Percentiles rank a stretch among this genome's conserved stretches.
These are phyloP conservation scores for Lodderomyces pseudojiufengensis DNA, from an alignment of 1,139 yeast genomes.

Conservation along the genomic window DNA sequence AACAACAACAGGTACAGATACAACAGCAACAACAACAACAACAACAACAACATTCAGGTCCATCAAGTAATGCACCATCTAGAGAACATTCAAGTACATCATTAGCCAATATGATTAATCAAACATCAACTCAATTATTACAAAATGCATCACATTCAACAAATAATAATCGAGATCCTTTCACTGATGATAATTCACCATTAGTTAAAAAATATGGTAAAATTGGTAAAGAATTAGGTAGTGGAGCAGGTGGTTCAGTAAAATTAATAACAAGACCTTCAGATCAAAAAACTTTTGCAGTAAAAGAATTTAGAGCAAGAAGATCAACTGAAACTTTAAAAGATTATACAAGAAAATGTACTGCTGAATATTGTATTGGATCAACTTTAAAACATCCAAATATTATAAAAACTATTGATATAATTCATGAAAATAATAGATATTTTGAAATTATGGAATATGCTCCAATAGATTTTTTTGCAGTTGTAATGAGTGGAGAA, in stretches of 20 bases:
- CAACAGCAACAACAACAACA: too few relatives aligned
- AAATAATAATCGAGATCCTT: constrained; percentile 33
- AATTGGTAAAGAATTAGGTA: constrained; percentile 84
- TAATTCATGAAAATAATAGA: constrained; percentile 79
- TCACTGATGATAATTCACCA: constrained; percentile 55
- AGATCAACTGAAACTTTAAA: constrained; percentile 78
- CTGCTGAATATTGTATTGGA: constrained; percentile 96
- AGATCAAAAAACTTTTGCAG: constrained; percentile 88
- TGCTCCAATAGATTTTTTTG: constrained; percentile 94
- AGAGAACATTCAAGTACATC: constrained; percentile 40
- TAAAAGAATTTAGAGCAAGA: constrained; percentile 89
- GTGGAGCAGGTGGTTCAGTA: constrained; percentile 98
- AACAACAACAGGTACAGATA: too few relatives aligned
- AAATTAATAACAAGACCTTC: constrained; percentile 76
- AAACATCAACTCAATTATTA: constrained; percentile 41
- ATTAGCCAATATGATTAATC: constrained; percentile 42
- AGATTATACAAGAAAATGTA: constrained; percentile 92
- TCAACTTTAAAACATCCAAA: constrained; percentile 93
- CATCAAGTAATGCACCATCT: constrained; percentile 18
- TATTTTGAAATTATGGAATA: constrained; percentile 97
- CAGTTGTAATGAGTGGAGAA: constrained; percentile 94
- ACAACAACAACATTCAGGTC: constrained; percentile 2
- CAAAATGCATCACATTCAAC: constrained; percentile 34
- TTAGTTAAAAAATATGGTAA: constrained; percentile 83
- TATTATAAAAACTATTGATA: constrained; percentile 89